A percentile compares a stretch with the other conserved stretches of the same genome.
Conservation (phyloP, 805 yeast genomes). For the Jamesozyma lodderae region DNA sequence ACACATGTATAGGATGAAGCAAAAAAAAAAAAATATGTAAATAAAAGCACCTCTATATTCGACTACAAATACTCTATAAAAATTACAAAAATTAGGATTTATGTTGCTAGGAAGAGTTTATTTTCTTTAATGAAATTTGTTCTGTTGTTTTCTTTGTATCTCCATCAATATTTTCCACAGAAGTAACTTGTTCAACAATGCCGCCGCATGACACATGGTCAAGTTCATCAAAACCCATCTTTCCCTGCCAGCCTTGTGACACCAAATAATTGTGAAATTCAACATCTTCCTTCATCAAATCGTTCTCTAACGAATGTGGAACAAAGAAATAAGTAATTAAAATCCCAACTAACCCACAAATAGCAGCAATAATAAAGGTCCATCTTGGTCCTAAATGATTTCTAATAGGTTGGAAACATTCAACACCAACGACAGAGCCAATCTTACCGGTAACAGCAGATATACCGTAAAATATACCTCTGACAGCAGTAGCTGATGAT, state of each 20-base stretch:
- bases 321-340: slow-evolving; percentile 1
- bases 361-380: slow-evolving; percentile 5
- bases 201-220: neutral
- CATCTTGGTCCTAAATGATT: slow-evolving; percentile 4
- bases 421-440: slow-evolving; percentile 6
- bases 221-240: slow-evolving; percentile 4
- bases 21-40: too few species aligned
- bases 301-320: slow-evolving; percentile 1
- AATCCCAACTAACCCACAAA: slow-evolving; percentile 3
- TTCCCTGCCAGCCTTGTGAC: slow-evolving; percentile 2
- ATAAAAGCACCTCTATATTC: too few species aligned
- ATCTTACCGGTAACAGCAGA: slow-evolving; percentile 5
- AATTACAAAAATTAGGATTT: too few species aligned
- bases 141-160: neutral
- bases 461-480: slow-evolving; percentile 5
- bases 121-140: too few species aligned
- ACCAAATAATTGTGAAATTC: slow-evolving; percentile 4
- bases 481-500: slow-evolving; percentile 4
- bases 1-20: too few species aligned
- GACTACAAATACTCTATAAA: too few species aligned
- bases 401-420: slow-evolving; percentile 6
- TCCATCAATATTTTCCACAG: neutral
- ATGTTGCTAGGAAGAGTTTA: too few species aligned
- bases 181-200: neutral
- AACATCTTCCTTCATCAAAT: slow-evolving; percentile 5